phyloP scores from a whole-genome alignment of 129 eudicot species.

The Tagetes patula region DNA sequence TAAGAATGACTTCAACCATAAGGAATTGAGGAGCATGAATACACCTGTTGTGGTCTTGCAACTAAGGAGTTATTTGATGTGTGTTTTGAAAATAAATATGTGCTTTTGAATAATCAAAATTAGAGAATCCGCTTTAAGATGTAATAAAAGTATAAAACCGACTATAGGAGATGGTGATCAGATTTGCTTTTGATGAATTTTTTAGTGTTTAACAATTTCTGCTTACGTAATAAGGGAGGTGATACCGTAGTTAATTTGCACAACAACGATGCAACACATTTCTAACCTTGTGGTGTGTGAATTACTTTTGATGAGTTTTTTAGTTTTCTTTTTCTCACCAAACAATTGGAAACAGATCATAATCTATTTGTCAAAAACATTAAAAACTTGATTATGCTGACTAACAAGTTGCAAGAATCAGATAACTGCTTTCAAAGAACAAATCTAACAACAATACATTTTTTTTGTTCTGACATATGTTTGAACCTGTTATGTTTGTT shows the following conservation, averaged over 20 bases:
- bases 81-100: not conserved
- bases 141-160: not conserved
- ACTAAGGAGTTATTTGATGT: not conserved
- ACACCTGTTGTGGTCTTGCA: not conserved
- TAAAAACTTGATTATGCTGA: not conserved
- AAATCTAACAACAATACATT: not conserved
- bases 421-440: not conserved
- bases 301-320: no score
- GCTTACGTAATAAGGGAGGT: not conserved
- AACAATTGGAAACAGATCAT: not conserved
- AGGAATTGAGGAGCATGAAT: not conserved
- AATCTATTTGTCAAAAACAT: not conserved
- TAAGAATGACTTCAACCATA: not conserved
- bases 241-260: not conserved
- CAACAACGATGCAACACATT: not conserved
- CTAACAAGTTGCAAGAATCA: not conserved
- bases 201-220: not conserved
- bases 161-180: not conserved
- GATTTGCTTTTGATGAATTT: not conserved
- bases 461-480: slow-evolving; percentile 1
- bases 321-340: not conserved
- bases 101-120: not conserved
- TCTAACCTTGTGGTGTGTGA: not conserved
- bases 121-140: not conserved
- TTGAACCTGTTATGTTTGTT: slow-evolving; percentile 6